Evolutionary conservation across 2,329 filamentous ascomycete genomes (phyloP), one percentile per base, ranked within the genome.

Genomic region (Ustilaginoidea virens): DNA sequence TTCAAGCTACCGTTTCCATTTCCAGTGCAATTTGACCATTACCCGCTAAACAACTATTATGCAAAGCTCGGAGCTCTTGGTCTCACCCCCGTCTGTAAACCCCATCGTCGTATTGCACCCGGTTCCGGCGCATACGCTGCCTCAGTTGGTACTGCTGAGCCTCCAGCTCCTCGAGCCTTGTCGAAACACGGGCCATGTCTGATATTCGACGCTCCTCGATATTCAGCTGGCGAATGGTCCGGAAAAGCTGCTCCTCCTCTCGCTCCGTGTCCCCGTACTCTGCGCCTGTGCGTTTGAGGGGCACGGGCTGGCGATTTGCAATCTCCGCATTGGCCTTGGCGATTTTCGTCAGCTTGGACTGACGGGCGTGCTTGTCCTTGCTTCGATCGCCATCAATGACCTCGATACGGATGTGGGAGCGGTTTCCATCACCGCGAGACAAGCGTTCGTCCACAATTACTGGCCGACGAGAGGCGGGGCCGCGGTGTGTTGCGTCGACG

Each of bases 241-340:
- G 37, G 6, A 52, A 44, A 12, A 48, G 39, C 1, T 58, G 46
- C 18, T 59, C 55, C 11, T 46, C 44, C 19, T 48, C 43, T 23
- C 37, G 33, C 28, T 41, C 28, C 9, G 31, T 25, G 7, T 30
- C 33, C 24, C 44, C 35, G 34, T 42, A n/a, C n/a, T n/a, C n/a
- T n/a, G n/a, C n/a, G n/a, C 44, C 33, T 22, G 39, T 33, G 30
- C 42, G 40, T 21, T 36, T 33, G 6, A 13, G 10, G 4, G 42
- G 39, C 4, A 52, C 46, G 5, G 46, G 35, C 12, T 47, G 43
- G 7, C 60, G 55, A 34, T 39, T 47, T 32, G 51, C 45, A 30
- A 63, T 63, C 32, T 52, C 50, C 18, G 49, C 48, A 30, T 63
- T 63, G 31, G 55, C 54, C 31, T 47, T 47, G 7, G 47, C 48